Conservation (phyloP, 345 rosid species). For the Mangifera indica region DNA sequence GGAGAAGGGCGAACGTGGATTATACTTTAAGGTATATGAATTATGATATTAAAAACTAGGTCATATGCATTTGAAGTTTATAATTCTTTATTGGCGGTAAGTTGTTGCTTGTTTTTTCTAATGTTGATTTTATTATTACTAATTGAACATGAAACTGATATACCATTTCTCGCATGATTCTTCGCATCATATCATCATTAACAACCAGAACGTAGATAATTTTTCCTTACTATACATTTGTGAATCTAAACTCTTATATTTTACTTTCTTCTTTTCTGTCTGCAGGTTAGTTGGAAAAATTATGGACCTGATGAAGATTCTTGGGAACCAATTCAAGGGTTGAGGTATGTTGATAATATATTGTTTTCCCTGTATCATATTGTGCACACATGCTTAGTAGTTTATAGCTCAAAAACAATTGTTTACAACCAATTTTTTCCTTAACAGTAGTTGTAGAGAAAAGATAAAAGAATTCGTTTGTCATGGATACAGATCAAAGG, state of each 20-base stretch:
- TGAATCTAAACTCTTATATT: not conserved
- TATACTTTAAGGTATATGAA: conserved; percentile 54
- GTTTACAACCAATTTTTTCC: not conserved
- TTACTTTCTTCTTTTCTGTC: not conserved
- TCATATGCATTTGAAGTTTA: not conserved
- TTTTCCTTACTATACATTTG: not conserved
- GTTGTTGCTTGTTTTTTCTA: not conserved
- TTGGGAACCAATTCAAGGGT: conserved; percentile 66
- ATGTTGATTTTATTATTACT: not conserved
- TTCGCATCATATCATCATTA: not conserved
- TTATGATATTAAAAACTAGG: not conserved
- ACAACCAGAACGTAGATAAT: not conserved
- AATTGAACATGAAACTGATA: too few species aligned
- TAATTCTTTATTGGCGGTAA: not conserved
- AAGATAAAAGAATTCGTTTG: conserved; percentile 51
- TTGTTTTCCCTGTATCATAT: not conserved
- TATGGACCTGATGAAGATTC: conserved; percentile 53
- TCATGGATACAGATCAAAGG: conserved; percentile 38
- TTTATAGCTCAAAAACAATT: not conserved
- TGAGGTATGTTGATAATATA: conserved; percentile 37
- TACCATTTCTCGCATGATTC: too few species aligned
- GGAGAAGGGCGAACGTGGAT: conserved; percentile 26
- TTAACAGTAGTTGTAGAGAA: conserved; percentile 44
- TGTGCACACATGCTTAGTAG: not conserved
- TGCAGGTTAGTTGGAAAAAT: conserved; percentile 64